Conservation (phyloP, 345 rosid genomes). For the Aurinia saxatilis region DNA sequence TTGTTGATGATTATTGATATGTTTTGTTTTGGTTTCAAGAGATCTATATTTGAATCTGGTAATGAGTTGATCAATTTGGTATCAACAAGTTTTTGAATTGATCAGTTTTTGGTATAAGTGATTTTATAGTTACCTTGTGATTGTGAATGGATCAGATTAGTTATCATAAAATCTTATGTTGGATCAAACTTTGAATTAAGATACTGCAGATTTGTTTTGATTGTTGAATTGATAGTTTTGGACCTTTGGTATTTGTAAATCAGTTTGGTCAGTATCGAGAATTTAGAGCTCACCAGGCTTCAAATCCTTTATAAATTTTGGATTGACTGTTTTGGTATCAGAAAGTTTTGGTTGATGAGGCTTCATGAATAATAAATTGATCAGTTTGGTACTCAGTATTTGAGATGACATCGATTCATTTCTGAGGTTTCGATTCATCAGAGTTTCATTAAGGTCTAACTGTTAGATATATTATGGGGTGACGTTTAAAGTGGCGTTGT, state of each 20-base stretch:
- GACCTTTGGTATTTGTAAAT: too few relatives aligned
- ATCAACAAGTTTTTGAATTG: too few relatives aligned
- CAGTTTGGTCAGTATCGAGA: background rate
- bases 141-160: background rate
- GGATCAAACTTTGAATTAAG: too few relatives aligned
- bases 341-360: background rate
- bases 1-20: too few relatives aligned
- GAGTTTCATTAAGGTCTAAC: too few relatives aligned
- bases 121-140: background rate
- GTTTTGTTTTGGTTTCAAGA: too few relatives aligned
- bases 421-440: background rate
- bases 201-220: too few relatives aligned
- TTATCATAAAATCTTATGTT: too few relatives aligned
- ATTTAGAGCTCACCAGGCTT: background rate
- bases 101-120: background rate
- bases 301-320: background rate
- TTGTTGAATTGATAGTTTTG: too few relatives aligned
- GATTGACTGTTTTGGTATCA: background rate
- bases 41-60: background rate
- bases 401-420: background rate
- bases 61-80: too few relatives aligned
- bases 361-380: background rate
- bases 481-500: conserved; percentile 25
- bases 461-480: too few relatives aligned
- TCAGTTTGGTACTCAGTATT: background rate